phyloP scores from a whole-genome alignment of 768 basidiomycete genomes.

The Thelephora ganbajun region DNA sequence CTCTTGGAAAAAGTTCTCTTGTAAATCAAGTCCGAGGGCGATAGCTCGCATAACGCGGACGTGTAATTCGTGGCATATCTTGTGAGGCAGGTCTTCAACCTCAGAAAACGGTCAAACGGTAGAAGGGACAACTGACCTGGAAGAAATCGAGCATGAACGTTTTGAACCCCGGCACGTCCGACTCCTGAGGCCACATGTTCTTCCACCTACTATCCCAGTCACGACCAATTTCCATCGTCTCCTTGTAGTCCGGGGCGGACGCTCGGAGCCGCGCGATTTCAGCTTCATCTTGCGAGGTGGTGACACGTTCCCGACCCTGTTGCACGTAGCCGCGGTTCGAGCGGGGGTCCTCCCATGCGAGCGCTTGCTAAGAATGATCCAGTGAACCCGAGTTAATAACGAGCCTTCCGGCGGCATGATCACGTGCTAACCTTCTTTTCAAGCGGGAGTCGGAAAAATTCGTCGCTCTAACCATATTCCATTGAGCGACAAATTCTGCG shows the following conservation, averaged over 20 bases:
- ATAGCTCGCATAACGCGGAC: constrained; percentile 72
- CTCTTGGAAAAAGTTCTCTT: constrained; percentile 62
- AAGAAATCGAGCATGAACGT: constrained; percentile 65
- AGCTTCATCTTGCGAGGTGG: constrained; percentile 50
- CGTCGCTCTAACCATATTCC: constrained; percentile 38
- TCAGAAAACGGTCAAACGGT: neutral
- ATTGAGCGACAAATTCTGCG: neutral
- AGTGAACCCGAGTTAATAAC: neutral
- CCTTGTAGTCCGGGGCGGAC: constrained; percentile 71
- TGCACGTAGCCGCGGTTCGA: constrained; percentile 77
- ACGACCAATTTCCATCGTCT: constrained; percentile 81
- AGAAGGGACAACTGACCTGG: constrained; percentile 25
- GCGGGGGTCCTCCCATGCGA: constrained; percentile 78
- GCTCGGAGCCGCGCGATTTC: constrained; percentile 66
- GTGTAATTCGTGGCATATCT: constrained; percentile 70
- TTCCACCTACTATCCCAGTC: constrained; percentile 70
- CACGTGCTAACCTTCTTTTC: constrained; percentile 37
- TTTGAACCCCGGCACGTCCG: constrained; percentile 52
- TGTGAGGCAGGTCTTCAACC: constrained; percentile 6
- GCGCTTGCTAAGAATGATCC: constrained; percentile 27
- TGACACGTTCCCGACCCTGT: constrained; percentile 72
- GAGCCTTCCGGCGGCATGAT: neutral
- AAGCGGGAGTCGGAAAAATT: constrained; percentile 56
- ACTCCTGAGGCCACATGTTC: constrained; percentile 69
- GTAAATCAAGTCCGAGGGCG: constrained; percentile 63